Conservation (phyloP, 208 protist genomes). For the Wallacemonas sp. region DNA sequence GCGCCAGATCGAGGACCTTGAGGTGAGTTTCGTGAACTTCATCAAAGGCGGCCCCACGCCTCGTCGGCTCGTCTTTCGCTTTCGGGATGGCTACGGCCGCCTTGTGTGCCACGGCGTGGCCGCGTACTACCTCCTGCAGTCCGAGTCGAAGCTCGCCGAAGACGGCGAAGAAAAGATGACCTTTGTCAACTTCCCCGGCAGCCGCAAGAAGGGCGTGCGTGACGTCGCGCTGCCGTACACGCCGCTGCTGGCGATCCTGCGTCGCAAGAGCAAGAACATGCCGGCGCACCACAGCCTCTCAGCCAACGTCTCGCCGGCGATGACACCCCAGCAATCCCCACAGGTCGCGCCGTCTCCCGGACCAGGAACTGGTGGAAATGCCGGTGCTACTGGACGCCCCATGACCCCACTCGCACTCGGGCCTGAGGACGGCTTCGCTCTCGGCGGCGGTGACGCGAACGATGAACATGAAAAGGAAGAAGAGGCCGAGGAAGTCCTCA, state of each 20-base stretch:
- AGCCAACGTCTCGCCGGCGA: conserved; percentile 23
- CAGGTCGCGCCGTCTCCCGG: conserved; percentile 11
- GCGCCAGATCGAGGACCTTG: conserved; percentile 78
- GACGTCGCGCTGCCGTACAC: conserved; percentile 45
- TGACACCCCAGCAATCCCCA: conserved; percentile 44
- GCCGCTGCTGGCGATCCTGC: conserved; percentile 64
- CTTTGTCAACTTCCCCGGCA: conserved; percentile 47
- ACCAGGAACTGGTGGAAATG: conserved; percentile 9
- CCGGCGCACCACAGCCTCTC: conserved; percentile 46
- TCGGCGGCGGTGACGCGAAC: neutral
- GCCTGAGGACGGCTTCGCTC: conserved; percentile 2
- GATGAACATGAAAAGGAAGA: neutral
- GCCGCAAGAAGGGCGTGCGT: conserved; percentile 40
- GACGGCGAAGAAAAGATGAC: conserved; percentile 72
- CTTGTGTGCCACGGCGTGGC: conserved; percentile 86
- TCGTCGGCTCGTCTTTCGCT: conserved; percentile 66
- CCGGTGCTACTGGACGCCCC: conserved; percentile 11
- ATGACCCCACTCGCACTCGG: conserved; percentile 52
- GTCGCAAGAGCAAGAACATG: conserved; percentile 47
- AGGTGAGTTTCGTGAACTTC: conserved; percentile 61
- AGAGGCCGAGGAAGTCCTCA: neutral
- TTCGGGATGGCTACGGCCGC: conserved; percentile 86
- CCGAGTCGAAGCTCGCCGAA: conserved; percentile 45
- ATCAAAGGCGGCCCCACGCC: conserved; percentile 42
- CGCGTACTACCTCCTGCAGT: conserved; percentile 78